phyloP scores from a whole-genome alignment of 495 filamentous ascomycete genomes.

The Apiosordaria backusii region DNA sequence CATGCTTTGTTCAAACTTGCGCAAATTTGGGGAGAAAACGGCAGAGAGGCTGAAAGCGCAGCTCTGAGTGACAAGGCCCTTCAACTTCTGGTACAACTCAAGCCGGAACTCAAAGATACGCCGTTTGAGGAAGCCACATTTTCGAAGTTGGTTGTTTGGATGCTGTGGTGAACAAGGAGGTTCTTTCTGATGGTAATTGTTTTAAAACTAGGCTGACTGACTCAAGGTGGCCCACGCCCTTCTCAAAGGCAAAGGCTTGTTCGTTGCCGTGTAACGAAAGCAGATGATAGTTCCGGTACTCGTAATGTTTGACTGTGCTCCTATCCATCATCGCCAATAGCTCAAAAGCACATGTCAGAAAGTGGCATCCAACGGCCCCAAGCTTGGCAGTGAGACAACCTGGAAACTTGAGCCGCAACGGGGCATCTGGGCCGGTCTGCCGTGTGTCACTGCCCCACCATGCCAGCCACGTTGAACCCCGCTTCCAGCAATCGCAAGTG shows the following conservation, averaged over 20 bases:
- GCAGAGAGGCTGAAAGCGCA: too few relatives aligned
- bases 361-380: not conserved
- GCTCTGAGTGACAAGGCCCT: not conserved
- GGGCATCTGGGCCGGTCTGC: constrained; percentile 12
- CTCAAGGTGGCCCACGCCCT: too few relatives aligned
- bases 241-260: too few relatives aligned
- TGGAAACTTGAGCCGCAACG: constrained; percentile 17
- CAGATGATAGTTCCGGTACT: too few relatives aligned
- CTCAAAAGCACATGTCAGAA: not conserved
- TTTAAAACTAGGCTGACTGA: too few relatives aligned
- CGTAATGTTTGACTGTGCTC: too few relatives aligned
- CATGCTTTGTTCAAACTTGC: too few relatives aligned
- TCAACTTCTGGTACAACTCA: not conserved
- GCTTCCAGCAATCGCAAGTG: not conserved
- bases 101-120: constrained; percentile 1
- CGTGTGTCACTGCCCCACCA: not conserved
- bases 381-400: not conserved
- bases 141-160: not conserved
- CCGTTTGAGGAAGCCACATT: constrained; percentile 4
- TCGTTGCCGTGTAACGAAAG: too few relatives aligned
- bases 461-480: not conserved
- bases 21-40: too few relatives aligned
- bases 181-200: too few relatives aligned
- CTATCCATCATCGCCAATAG: too few relatives aligned
- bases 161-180: too few relatives aligned